Conservation (phyloP, 129 eudicot genomes). For the sunflower (Helianthus annuus) region HanXRQr2.0-SUNRISE NC_035444.2:8536081-8536580, state of each 20-base stretch:
- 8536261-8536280: conserved; percentile 83
- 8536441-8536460: neutral
- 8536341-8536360: neutral
- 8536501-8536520: no score
- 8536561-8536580: no score
- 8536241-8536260: conserved; percentile 81
- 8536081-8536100: no score
- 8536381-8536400: neutral
- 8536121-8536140: conserved; percentile 90
- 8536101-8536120: conserved; percentile 86
- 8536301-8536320: conserved; percentile 45
- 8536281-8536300: conserved; percentile 82
- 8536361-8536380: neutral
- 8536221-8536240: conserved; percentile 89
- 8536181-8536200: conserved; percentile 88
- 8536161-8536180: conserved; percentile 89
- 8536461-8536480: neutral
- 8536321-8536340: neutral
- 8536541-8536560: no score
- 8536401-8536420: no score
- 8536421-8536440: neutral
- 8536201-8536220: conserved; percentile 88
- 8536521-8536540: no score
- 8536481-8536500: no score
- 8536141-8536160: conserved; percentile 85